These are phyloP conservation scores for Boletus rubescentipes DNA, from an alignment of 768 basidiomycete species.

Conservation along the genomic window DNA sequence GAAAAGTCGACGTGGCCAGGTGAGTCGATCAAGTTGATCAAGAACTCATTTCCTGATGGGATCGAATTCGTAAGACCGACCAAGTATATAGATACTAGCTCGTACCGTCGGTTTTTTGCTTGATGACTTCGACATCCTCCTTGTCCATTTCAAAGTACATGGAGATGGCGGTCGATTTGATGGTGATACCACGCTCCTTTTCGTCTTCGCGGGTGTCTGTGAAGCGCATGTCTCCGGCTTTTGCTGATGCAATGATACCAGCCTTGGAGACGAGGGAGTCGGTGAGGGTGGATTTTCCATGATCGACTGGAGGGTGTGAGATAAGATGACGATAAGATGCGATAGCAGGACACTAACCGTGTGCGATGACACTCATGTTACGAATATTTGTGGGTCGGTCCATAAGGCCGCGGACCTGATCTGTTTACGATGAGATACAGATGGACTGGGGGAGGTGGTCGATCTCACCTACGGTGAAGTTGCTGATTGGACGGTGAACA, in stretches of 20 bases:
- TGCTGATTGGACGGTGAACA: conserved; percentile 52
- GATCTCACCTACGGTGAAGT: conserved; percentile 83
- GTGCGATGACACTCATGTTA: conserved; percentile 93
- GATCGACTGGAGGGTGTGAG: conserved; percentile 70
- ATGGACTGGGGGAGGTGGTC: background rate
- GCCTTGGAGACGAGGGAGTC: conserved; percentile 99
- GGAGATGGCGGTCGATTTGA: conserved; percentile 99
- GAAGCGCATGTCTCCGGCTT: conserved; percentile 96
- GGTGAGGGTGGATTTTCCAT: conserved; percentile 99
- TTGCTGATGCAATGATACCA: conserved; percentile 94
- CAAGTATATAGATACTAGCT: conserved; percentile 2
- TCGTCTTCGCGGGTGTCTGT: conserved; percentile 98
- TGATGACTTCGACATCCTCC: conserved; percentile 81
- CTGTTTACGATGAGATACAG: conserved; percentile 37
- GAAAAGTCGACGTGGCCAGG: conserved; percentile 99
- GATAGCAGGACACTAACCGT: conserved; percentile 53
- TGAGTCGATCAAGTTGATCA: conserved; percentile 99
- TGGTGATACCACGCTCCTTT: conserved; percentile 99
- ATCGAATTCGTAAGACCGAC: conserved; percentile 1
- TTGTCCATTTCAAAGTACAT: conserved; percentile 98
- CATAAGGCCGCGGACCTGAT: conserved; percentile 88
- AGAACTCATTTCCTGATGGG: conserved; percentile 80
- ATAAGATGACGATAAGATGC: conserved; percentile 18
- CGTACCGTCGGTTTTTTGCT: conserved; percentile 92
- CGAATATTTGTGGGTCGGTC: conserved; percentile 89